These are phyloP conservation scores for Lentinula guzmanii DNA, from an alignment of 768 basidiomycete genomes.

Conservation along the genomic window DNA sequence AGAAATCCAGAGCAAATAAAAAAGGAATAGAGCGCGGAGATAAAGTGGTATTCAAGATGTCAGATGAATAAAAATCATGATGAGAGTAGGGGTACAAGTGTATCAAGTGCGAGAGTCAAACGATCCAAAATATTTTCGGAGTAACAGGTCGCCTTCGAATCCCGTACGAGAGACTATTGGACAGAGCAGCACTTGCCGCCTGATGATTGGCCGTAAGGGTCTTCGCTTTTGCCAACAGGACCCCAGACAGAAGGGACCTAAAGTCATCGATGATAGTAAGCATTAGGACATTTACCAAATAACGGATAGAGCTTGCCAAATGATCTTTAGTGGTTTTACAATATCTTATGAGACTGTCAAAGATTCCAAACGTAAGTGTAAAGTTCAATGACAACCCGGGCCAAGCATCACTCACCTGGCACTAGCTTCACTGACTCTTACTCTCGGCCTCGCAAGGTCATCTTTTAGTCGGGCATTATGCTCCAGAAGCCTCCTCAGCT, in stretches of 20 bases:
- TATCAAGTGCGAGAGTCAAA: neutral
- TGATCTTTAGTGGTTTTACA: conserved; percentile 72
- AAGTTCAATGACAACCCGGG: no score
- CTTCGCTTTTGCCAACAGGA: conserved; percentile 83
- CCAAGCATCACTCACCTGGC: conserved; percentile 40
- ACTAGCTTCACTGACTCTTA: conserved; percentile 69
- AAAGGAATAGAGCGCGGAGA: neutral
- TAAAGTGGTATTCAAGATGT: neutral
- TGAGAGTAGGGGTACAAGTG: neutral
- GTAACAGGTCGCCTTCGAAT: neutral
- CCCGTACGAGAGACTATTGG: conserved; percentile 32
- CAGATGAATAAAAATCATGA: neutral
- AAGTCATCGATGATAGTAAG: neutral
- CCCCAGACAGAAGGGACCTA: conserved; percentile 93
- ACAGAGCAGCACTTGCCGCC: conserved; percentile 52
- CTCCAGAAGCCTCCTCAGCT: conserved; percentile 70
- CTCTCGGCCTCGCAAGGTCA: conserved; percentile 65
- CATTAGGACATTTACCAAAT: conserved; percentile 27
- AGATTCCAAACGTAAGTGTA: neutral
- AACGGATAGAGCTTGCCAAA: conserved; percentile 37
- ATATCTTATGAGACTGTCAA: conserved; percentile 59
- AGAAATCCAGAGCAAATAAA: neutral
- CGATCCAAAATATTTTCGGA: neutral
- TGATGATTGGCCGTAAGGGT: conserved; percentile 70
- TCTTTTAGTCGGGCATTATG: conserved; percentile 71